phyloP scores from a whole-genome alignment of 163 green algal species.

The Chloroidium sp. region DNA sequence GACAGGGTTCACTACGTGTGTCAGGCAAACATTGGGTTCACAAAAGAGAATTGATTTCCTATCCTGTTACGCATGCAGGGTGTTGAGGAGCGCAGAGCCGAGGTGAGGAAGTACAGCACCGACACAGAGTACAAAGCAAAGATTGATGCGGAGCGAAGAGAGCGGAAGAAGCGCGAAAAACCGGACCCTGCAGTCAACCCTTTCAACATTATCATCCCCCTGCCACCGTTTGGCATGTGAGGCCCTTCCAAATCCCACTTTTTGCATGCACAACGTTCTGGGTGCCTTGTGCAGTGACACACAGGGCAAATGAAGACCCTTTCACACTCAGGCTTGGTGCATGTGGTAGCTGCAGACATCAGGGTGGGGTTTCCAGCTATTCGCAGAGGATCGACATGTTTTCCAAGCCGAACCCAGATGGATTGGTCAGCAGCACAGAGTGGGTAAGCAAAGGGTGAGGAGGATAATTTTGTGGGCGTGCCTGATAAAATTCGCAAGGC shows the following conservation, averaged over 20 bases:
- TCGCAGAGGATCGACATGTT: no score
- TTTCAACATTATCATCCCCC: conserved; percentile 46
- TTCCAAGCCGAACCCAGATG: no score
- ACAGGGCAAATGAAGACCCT: no score
- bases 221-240: conserved; percentile 41
- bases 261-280: no score
- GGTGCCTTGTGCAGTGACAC: no score
- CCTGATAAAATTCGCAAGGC: no score
- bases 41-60: not conserved
- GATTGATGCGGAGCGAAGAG: conserved; percentile 16
- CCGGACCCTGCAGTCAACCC: not conserved
- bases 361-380: no score
- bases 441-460: no score
- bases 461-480: no score
- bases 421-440: no score
- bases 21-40: not conserved
- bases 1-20: not conserved
- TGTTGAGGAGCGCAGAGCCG: conserved; percentile 28
- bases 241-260: not conserved
- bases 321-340: no score
- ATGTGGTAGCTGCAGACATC: no score
- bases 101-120: conserved; percentile 22
- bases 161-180: not conserved
- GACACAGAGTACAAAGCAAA: conserved; percentile 29
- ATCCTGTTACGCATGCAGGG: conserved; percentile 19